Percentiles rank a stretch among this genome's conserved stretches.
phyloP scores from a whole-genome alignment of 331 rosid genomes.

The Malus hybrid region DNA sequence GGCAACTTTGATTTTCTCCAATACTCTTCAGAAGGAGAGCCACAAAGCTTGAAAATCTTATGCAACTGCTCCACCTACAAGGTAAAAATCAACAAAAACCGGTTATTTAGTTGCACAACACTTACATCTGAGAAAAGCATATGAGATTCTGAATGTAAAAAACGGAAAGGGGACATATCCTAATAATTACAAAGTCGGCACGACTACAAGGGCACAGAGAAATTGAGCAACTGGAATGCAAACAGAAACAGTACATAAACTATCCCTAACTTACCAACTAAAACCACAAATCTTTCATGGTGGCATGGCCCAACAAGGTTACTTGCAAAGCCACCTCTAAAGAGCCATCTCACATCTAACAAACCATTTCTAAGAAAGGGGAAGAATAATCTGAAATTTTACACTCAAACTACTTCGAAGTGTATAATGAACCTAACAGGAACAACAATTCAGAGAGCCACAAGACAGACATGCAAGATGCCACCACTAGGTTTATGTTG shows the following conservation, averaged over 20 bases:
- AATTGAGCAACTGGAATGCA: too few relatives aligned
- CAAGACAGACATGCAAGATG: not conserved
- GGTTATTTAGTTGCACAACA: not conserved
- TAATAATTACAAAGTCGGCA: not conserved
- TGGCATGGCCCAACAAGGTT: not conserved
- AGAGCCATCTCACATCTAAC: not conserved
- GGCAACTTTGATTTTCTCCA: too few relatives aligned
- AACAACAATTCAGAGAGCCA: not conserved
- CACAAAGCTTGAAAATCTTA: constrained; percentile 89
- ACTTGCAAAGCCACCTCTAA: not conserved
- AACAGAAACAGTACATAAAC: not conserved
- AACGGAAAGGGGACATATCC: not conserved
- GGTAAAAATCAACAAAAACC: constrained; percentile 5
- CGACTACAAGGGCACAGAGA: not conserved
- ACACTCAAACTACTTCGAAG: not conserved
- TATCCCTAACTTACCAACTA: not conserved
- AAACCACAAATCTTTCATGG: not conserved
- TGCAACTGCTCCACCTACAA: constrained; percentile 85
- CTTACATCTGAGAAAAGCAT: constrained; percentile 3
- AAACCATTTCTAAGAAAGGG: not conserved
- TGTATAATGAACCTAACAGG: not conserved
- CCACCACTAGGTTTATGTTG: not conserved
- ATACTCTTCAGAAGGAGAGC: too few relatives aligned
- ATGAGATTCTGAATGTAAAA: not conserved
- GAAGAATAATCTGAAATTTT: not conserved